Evolutionary conservation across 2,329 filamentous ascomycete genomes (phyloP), one percentile per base, ranked within the genome.

Genomic region (Davidsoniella eucalypti): DNA sequence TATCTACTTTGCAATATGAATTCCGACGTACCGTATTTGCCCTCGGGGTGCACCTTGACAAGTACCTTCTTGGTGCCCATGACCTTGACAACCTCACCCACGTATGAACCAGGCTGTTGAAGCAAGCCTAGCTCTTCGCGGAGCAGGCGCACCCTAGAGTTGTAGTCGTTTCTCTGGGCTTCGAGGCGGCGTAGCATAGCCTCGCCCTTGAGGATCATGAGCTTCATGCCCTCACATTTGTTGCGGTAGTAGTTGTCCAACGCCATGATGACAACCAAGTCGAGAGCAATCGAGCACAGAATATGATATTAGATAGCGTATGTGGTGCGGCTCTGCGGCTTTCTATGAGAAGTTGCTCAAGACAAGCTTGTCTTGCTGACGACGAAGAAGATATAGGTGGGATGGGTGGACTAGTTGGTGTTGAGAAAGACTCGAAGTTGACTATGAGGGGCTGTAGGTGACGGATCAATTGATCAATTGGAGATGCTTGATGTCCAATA

Each of bases 181-280:
- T 98, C 92, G 60, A 98, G 78, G 63, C 92, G 81, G 59, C 92
- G 84, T 55, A 98, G 75, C 52, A 94, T 87, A 51, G 92, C 90
- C 71, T 98, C 92, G 51, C 92, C 90, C 70, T 96, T 90, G 66
- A 98, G 90, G 65, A 98, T 98, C 78, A 98, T 90, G 66, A 98
- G 87, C 83, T 96, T 96, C 85, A 96, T 94, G 66, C 84, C 82
- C 85, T 98, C 92, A 70, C 96, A 96, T 76, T 98, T 98, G 76
- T 96, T 96, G 71, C 92, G 86, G 69, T 94, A 98, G 73, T 95
- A 98, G 69, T 84, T 94, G 69, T 96, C 92, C 70, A 98, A 85
- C 78, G 90, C 88, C 92, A 98, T 98, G 65, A 64, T 81, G 47
- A 41, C 18, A 16, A 41, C 16, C 10, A 21, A 21, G 21, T 21